A percentile compares a stretch with the other conserved stretches of the same genome.
These are phyloP conservation scores for Aspergillus homomorphus DNA, from an alignment of 495 filamentous ascomycete species.

Conservation along the genomic window DNA sequence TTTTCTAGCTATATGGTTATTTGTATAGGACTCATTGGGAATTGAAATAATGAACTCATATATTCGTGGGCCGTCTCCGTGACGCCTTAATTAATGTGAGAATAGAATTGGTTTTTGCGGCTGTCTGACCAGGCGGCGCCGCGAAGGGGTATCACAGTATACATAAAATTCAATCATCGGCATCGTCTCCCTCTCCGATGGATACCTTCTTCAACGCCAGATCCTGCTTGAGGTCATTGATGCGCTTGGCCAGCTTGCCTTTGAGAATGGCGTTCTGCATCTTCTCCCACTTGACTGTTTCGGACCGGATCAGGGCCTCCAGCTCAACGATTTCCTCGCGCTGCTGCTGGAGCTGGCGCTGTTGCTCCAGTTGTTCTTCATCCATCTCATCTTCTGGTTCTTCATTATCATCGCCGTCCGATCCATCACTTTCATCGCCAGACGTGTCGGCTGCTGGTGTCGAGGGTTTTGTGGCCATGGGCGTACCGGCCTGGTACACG, in stretches of 20 bases:
- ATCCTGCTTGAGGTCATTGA: constrained; percentile 47
- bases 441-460: constrained; percentile 44
- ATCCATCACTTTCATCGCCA: constrained; percentile 48
- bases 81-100: neutral
- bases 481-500: constrained; percentile 32
- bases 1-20: too few relatives aligned
- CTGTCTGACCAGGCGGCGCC: neutral
- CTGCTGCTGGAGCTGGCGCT: constrained; percentile 47
- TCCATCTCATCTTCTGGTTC: constrained; percentile 60
- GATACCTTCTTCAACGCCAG: constrained; percentile 49
- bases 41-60: neutral
- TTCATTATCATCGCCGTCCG: constrained; percentile 53
- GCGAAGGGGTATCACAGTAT: constrained; percentile 19
- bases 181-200: constrained; percentile 40
- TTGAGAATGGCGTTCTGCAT: constrained; percentile 46
- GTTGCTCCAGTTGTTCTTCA: constrained; percentile 48
- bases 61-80: neutral
- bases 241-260: constrained; percentile 48
- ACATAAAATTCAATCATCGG: constrained; percentile 24
- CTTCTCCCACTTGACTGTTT: constrained; percentile 42
- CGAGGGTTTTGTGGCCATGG: constrained; percentile 34
- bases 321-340: constrained; percentile 50
- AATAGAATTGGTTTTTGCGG: neutral
- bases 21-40: neutral
- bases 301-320: constrained; percentile 43